phyloP scores from a whole-genome alignment of 306 rosid species.

The Lupinus albus region DNA sequence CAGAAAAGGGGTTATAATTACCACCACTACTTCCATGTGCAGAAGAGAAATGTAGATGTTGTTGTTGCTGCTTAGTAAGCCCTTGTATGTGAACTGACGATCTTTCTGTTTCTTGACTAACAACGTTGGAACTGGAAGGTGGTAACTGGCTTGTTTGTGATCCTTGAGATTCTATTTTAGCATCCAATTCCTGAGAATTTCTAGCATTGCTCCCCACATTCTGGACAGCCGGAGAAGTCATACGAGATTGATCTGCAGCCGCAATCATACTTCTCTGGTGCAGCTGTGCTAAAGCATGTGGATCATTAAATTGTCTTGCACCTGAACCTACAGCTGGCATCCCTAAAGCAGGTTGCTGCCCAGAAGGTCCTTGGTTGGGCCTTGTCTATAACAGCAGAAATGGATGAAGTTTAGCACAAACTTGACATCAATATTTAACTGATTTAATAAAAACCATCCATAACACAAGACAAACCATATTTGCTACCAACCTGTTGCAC shows the following conservation, averaged over 20 bases:
- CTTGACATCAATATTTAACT: slow-evolving; percentile 4
- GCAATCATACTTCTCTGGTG: slow-evolving; percentile 71
- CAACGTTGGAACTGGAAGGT: slow-evolving; percentile 53
- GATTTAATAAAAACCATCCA: slow-evolving; percentile 10
- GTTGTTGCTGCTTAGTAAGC: slow-evolving; percentile 70
- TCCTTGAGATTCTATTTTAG: slow-evolving; percentile 55
- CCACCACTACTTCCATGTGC: slow-evolving; percentile 64
- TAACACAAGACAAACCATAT: slow-evolving; percentile 28
- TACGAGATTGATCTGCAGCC: slow-evolving; percentile 61
- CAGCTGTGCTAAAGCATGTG: slow-evolving; percentile 67
- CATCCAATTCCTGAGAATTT: slow-evolving; percentile 58
- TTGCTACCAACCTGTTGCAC: slow-evolving; percentile 68
- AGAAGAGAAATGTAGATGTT: slow-evolving; percentile 66
- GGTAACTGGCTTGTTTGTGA: slow-evolving; percentile 56
- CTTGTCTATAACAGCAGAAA: slow-evolving; percentile 41
- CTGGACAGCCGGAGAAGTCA: slow-evolving; percentile 59
- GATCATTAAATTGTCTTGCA: slow-evolving; percentile 63
- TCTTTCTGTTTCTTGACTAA: slow-evolving; percentile 69
- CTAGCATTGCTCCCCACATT: slow-evolving; percentile 54
- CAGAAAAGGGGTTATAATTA: slow-evolving; percentile 67
- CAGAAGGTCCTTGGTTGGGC: slow-evolving; percentile 51
- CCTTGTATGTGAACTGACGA: slow-evolving; percentile 64
- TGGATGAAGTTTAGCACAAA: slow-evolving; percentile 32
- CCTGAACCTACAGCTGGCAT: slow-evolving; percentile 61
- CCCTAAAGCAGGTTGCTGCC: slow-evolving; percentile 68